Evolutionary conservation across 2,329 filamentous ascomycete species (phyloP), one percentile per base, ranked within the genome.

Genomic region (Chrysosporium queenslandicum): DNA sequence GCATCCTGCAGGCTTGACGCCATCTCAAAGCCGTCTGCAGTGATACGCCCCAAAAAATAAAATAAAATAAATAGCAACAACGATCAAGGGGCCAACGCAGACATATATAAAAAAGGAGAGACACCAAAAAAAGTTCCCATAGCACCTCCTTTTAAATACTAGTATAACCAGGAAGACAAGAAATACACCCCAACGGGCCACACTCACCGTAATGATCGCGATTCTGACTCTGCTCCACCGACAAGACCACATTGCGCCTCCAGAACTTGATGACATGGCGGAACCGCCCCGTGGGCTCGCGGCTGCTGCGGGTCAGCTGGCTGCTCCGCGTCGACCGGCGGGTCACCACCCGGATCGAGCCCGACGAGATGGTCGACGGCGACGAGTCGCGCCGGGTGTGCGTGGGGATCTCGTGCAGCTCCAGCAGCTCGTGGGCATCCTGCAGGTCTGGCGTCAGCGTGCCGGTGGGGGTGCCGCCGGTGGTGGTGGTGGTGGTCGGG

Each of bases 181-280:
- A 11, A 43, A 29, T n/a, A n/a, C n/a, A n/a, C n/a, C n/a, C n/a
- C n/a, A n/a, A n/a, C n/a, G n/a, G n/a, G 39, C 36, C n/a, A 2
- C 7, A 43, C 62, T 52, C 56, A 71, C 69, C 69, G 51, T 68
- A 68, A 59, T 72, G 65, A 58, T 72, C 69, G 3, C 69, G 63
- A 57, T 71, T 71, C 23, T 61, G 67, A 54, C 68, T 68, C 47
- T 69, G 67, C 9, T 66, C 57, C 12, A 71, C 68, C 0, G 63
- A 66, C 56, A 71, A 43, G 3, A 61, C 63, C 6, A 72, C 64
- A 57, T 70, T 54, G n/a, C 68, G 94, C 83, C 57, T 84, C 87
- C 69, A 98, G 92, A 39, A 97, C 79, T 62, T 91, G 80, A 53
- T 81, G 72, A 71, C 89, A 87, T 58, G 80, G 76, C 23, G 82